Evolutionary conservation across 2,329 filamentous ascomycete species (phyloP).

Genomic region (Chaetoscypha palmicola): DNA sequence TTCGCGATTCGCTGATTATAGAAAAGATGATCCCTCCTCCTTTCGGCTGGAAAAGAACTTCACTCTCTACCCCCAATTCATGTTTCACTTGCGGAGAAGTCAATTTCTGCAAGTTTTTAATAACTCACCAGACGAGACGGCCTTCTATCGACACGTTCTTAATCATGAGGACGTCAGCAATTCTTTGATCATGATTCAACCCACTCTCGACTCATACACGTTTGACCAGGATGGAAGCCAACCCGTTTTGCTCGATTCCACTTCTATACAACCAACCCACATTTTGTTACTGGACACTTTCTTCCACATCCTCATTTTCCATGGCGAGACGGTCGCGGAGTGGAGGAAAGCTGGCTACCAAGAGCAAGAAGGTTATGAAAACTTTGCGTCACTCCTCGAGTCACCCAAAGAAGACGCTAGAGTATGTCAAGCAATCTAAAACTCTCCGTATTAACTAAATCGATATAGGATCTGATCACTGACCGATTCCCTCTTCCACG

Average conservation of each 20-base stretch:
- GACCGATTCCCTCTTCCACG: constrained; percentile 97
- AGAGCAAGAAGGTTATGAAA: constrained; percentile 96
- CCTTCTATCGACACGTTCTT: constrained; percentile 95
- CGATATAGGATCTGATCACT: constrained; percentile 76
- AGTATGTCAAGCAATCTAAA: constrained; percentile 43
- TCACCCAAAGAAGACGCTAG: constrained; percentile 95
- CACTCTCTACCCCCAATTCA: constrained; percentile 96
- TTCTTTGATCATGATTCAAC: constrained; percentile 97
- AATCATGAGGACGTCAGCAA: constrained; percentile 97
- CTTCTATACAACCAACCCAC: constrained; percentile 90
- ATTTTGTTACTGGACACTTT: constrained; percentile 95
- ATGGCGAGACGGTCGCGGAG: constrained; percentile 94
- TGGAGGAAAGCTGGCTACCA: constrained; percentile 98
- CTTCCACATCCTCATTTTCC: constrained; percentile 99
- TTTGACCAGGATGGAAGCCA: constrained; percentile 91
- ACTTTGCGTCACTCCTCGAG: constrained; percentile 81
- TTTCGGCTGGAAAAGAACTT: constrained; percentile 99
- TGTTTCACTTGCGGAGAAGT: constrained; percentile 96
- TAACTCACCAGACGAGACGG: constrained; percentile 97
- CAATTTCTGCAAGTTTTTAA: constrained; percentile 99
- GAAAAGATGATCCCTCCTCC: constrained; percentile 95
- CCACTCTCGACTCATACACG: constrained; percentile 93
- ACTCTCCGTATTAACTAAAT: constrained; percentile 16
- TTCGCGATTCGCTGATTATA: constrained; percentile 93
- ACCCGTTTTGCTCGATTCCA: constrained; percentile 92